Evolutionary conservation across 495 filamentous ascomycete species (phyloP).

Genomic region (Penicillium turbatum): DNA sequence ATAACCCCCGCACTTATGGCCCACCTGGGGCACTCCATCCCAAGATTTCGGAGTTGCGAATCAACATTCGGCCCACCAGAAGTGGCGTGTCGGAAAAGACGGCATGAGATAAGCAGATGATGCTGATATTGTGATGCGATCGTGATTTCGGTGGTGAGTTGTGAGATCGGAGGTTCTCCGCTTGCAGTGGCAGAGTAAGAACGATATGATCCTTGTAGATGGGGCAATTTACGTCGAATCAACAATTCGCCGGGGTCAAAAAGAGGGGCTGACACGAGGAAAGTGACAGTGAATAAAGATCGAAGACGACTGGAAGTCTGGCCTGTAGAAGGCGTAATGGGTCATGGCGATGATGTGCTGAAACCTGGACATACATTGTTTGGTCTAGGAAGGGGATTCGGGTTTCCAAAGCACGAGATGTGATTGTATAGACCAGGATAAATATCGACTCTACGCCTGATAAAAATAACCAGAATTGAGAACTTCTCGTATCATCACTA

Average conservation of each 20-base stretch:
- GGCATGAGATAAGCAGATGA: slow-evolving; percentile 1
- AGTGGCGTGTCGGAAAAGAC: slow-evolving; percentile 2
- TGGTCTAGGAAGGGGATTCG: background rate
- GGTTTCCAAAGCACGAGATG: background rate
- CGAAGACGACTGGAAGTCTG: background rate
- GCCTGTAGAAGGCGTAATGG: slow-evolving; percentile 18
- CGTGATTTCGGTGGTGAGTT: slow-evolving; percentile 12
- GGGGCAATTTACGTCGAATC: background rate
- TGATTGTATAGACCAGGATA: background rate
- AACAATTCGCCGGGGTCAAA: background rate
- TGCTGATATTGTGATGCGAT: background rate
- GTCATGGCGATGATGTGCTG: slow-evolving; percentile 34
- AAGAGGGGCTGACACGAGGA: slow-evolving; percentile 4
- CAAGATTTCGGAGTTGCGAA: slow-evolving; percentile 16
- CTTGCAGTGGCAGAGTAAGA: background rate
- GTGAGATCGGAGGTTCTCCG: slow-evolving; percentile 10
- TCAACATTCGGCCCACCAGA: background rate
- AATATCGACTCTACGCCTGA: background rate
- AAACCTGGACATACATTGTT: slow-evolving; percentile 10
- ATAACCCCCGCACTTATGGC: background rate
- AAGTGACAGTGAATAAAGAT: too few species aligned
- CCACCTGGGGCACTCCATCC: background rate
- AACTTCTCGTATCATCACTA: slow-evolving; percentile 6
- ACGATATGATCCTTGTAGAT: background rate
- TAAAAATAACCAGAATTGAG: background rate